Conservation (phyloP, 73 alveolate species). For the Durusdinium trenchii region DNA sequence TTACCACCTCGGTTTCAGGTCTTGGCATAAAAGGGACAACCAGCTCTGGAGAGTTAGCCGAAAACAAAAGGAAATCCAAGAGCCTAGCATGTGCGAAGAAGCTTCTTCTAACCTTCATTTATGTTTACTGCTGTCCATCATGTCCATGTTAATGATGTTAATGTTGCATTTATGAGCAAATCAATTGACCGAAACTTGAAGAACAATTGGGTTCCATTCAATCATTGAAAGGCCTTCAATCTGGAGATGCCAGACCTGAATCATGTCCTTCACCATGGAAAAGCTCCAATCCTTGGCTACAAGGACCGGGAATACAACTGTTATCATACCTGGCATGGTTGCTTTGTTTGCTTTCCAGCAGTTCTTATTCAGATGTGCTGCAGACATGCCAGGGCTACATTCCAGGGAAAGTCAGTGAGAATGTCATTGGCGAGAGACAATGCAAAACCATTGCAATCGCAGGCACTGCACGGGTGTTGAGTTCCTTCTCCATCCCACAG, state of each 20-base stretch:
- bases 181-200: neutral
- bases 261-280: conserved; percentile 71
- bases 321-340: no score
- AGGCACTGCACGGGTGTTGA: neutral
- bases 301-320: neutral
- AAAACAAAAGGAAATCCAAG: no score
- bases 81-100: no score
- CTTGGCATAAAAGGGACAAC: no score
- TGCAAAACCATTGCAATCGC: conserved; percentile 75
- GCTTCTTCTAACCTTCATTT: no score
- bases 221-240: conserved; percentile 9
- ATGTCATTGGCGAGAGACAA: conserved; percentile 78
- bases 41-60: no score
- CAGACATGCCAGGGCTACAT: conserved; percentile 54
- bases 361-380: no score
- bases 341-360: neutral
- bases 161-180: no score
- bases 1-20: no score
- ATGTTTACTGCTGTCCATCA: no score
- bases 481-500: neutral
- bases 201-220: no score
- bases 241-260: conserved; percentile 55
- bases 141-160: no score
- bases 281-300: conserved; percentile 82
- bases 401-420: conserved; percentile 79